Evolutionary conservation across 2,329 filamentous ascomycete species (phyloP).

Genomic region (Chaetomium globosum): DNA sequence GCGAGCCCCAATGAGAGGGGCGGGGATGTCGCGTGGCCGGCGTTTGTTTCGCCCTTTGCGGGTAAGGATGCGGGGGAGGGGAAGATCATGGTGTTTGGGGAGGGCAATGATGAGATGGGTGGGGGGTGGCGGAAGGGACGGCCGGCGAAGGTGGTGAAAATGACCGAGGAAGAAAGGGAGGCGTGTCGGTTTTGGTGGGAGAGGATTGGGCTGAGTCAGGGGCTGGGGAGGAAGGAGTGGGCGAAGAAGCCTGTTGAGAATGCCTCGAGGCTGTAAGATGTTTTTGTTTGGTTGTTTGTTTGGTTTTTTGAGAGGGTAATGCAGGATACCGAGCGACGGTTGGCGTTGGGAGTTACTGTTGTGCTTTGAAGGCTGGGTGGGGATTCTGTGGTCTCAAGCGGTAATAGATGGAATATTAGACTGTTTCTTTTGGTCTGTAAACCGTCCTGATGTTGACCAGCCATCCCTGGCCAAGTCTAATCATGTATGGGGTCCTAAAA

Average conservation of each 20-base stretch:
- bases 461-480: not conserved
- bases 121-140: slow-evolving; percentile 45
- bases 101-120: slow-evolving; percentile 59
- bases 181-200: slow-evolving; percentile 66
- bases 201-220: slow-evolving; percentile 53
- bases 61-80: slow-evolving; percentile 33
- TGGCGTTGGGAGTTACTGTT: not conserved
- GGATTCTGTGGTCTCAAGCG: not conserved
- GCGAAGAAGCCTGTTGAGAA: not conserved
- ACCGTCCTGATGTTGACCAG: not conserved
- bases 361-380: not conserved
- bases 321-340: not conserved
- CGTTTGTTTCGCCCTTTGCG: slow-evolving; percentile 48
- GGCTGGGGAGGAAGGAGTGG: slow-evolving; percentile 41
- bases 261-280: slow-evolving; percentile 11
- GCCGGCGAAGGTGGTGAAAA: slow-evolving; percentile 47
- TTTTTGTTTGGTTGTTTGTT: not conserved
- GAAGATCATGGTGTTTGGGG: slow-evolving; percentile 58
- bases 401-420: not conserved
- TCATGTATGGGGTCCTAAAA: not conserved
- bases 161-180: slow-evolving; percentile 50
- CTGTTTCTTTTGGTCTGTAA: not conserved
- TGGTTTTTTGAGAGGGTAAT: not conserved
- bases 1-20: slow-evolving; percentile 22
- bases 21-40: slow-evolving; percentile 45